phyloP scores from a whole-genome alignment of 305 asterid genomes.

The Solanum chacoense region DNA sequence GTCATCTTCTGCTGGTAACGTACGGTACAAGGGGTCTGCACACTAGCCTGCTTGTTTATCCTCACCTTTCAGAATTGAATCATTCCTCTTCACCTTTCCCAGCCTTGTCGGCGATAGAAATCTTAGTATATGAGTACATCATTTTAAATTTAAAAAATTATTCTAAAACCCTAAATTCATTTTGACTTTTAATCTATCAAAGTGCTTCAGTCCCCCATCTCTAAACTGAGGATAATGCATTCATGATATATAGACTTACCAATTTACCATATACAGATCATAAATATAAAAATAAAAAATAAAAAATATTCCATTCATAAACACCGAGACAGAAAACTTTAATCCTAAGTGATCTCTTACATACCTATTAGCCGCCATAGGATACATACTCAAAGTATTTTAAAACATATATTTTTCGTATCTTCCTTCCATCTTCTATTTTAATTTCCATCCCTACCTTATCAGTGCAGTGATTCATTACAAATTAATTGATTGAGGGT shows the following conservation, averaged over 20 bases:
- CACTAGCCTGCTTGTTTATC: neutral
- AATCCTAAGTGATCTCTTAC: neutral
- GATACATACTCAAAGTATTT: neutral
- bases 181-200: neutral
- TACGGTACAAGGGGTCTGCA: neutral
- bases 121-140: neutral
- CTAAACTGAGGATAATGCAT: neutral
- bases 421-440: neutral
- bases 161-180: neutral
- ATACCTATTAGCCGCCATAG: neutral
- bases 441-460: neutral
- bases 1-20: neutral
- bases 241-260: neutral
- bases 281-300: neutral
- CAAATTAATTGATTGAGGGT: neutral
- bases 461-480: neutral
- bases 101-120: neutral
- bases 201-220: neutral
- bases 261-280: neutral
- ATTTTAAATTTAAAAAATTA: too few relatives aligned
- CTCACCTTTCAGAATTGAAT: neutral
- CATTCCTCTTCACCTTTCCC: neutral
- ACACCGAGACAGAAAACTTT: neutral
- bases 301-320: neutral
- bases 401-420: neutral